phyloP scores from a whole-genome alignment of 176 grass and related monocot genomes.

The Melocanna baccifera region DNA sequence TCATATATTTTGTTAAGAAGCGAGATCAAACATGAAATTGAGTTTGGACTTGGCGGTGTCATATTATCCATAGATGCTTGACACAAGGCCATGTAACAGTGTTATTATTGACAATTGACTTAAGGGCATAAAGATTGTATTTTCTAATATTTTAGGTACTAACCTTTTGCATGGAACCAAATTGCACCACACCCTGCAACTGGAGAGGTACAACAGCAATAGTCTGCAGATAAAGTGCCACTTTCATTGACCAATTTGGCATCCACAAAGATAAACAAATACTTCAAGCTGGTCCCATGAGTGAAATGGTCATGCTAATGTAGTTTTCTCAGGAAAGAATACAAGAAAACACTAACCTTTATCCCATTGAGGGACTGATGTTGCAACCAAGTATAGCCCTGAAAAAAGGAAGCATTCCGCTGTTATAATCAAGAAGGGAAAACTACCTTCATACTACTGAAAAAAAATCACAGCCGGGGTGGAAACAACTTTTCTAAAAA shows the following conservation, averaged over 20 bases:
- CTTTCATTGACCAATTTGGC: slow-evolving; percentile 24
- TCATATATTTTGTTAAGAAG: too few relatives aligned
- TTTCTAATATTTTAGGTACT: background rate
- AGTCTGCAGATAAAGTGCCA: slow-evolving; percentile 50
- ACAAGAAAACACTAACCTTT: slow-evolving; percentile 58
- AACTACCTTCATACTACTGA: too few relatives aligned
- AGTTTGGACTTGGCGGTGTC: background rate
- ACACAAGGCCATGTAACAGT: background rate
- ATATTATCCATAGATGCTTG: background rate
- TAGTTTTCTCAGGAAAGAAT: slow-evolving; percentile 9
- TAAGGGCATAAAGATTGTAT: background rate
- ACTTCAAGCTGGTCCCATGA: background rate
- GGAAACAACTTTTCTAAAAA: background rate
- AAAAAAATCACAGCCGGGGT: too few relatives aligned
- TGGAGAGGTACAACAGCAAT: slow-evolving; percentile 66
- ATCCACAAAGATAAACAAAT: background rate
- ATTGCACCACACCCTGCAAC: slow-evolving; percentile 65
- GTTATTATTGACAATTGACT: background rate
- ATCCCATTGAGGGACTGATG: slow-evolving; percentile 81
- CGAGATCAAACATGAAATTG: too few relatives aligned
- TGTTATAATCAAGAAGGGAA: slow-evolving; percentile 33
- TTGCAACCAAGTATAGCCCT: slow-evolving; percentile 87
- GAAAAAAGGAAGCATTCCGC: slow-evolving; percentile 39
- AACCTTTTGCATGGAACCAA: slow-evolving; percentile 84
- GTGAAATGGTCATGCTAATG: background rate